Conservation (phyloP, 257 asterid species). For the Jacaranda copaia region DNA sequence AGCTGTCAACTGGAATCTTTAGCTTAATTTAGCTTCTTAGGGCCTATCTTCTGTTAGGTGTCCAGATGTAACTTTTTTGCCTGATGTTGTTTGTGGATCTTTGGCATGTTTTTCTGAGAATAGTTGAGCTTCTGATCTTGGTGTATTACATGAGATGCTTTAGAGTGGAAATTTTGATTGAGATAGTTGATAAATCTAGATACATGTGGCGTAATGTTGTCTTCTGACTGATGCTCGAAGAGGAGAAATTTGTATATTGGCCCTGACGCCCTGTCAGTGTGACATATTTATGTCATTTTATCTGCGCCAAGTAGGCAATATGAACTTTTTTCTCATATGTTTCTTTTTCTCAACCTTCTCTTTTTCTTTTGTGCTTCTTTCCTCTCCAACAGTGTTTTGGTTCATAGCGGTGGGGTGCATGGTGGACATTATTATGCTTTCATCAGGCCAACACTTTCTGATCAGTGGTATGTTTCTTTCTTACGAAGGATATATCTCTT, state of each 20-base stretch:
- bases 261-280: slow-evolving; percentile 15
- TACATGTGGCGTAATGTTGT: not conserved
- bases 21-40: not conserved
- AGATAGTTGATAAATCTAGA: slow-evolving; percentile 24
- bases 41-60: slow-evolving; percentile 1
- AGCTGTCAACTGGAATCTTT: not conserved
- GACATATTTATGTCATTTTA: slow-evolving; percentile 15
- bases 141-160: slow-evolving; percentile 15
- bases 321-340: slow-evolving; percentile 10
- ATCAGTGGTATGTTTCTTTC: slow-evolving; percentile 72
- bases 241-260: slow-evolving; percentile 4
- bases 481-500: slow-evolving; percentile 24
- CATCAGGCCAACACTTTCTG: slow-evolving; percentile 95
- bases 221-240: not conserved
- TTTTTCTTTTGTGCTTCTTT: slow-evolving; percentile 22
- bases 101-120: slow-evolving; percentile 21
- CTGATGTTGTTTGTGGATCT: slow-evolving; percentile 26
- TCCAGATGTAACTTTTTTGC: slow-evolving; percentile 2
- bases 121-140: slow-evolving; percentile 8
- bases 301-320: slow-evolving; percentile 31
- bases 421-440: slow-evolving; percentile 99
- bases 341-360: slow-evolving; percentile 9
- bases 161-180: not conserved
- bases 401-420: slow-evolving; percentile 97
- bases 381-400: slow-evolving; percentile 79